These are phyloP conservation scores for Hemisphaericaspora xylofermentans DNA, from an alignment of 1,139 yeast genomes.

Conservation along the genomic window DNA sequence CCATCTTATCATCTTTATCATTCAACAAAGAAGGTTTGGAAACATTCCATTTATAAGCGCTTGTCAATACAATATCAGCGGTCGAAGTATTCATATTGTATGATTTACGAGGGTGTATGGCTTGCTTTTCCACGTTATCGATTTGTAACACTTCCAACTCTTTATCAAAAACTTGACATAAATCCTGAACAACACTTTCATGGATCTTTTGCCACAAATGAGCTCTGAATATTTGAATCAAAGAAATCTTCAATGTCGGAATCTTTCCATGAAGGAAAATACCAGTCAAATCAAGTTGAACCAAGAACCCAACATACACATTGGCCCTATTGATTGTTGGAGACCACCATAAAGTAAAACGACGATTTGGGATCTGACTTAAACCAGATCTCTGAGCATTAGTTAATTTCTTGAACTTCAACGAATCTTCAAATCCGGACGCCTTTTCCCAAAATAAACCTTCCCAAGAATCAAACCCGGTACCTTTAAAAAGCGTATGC, in stretches of 20 bases:
- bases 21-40: conserved; percentile 78
- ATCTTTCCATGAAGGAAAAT: conserved; percentile 96
- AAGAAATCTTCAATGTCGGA: conserved; percentile 92
- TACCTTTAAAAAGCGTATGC: conserved; percentile 92
- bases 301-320: conserved; percentile 96
- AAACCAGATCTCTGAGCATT: conserved; percentile 97
- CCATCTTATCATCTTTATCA: conserved; percentile 54
- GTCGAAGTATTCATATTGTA: conserved; percentile 95
- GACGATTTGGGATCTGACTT: conserved; percentile 95
- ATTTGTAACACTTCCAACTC: conserved; percentile 83
- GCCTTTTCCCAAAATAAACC: conserved; percentile 98
- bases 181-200: conserved; percentile 89
- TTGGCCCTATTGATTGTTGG: conserved; percentile 98
- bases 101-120: conserved; percentile 95
- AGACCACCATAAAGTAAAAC: conserved; percentile 99
- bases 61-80: conserved; percentile 81
- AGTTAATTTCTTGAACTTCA: conserved; percentile 91
- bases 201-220: conserved; percentile 99
- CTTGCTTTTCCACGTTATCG: conserved; percentile 84
- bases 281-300: conserved; percentile 94
- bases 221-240: conserved; percentile 94
- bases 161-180: conserved; percentile 88
- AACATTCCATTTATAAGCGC: conserved; percentile 82
- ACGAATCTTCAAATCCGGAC: conserved; percentile 93
- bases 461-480: conserved; percentile 98